These are phyloP conservation scores for Phytopythium ostracodes DNA, from an alignment of 352 stramenopile species.

Conservation along the genomic window DNA sequence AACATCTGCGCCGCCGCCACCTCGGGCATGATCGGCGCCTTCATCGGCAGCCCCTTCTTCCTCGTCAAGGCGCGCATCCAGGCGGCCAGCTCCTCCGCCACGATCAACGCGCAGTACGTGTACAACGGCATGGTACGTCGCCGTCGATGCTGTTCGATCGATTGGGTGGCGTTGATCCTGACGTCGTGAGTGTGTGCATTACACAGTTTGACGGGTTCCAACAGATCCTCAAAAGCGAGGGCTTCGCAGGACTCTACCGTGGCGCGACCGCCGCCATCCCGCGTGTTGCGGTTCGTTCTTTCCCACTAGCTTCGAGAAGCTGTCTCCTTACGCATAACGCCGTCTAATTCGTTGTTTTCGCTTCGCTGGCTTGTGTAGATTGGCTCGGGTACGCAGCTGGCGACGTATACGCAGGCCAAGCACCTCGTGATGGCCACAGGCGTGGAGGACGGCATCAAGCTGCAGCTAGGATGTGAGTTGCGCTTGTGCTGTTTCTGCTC, in stretches of 20 bases:
- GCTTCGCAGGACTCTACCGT: conserved; percentile 67
- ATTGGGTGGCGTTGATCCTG: background rate
- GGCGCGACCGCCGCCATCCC: conserved; percentile 70
- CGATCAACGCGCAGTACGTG: conserved; percentile 80
- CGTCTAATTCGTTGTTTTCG: background rate
- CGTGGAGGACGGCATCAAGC: conserved; percentile 63
- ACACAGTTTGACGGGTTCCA: conserved; percentile 71
- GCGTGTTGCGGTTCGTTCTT: conserved; percentile 58
- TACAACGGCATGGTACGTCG: conserved; percentile 74
- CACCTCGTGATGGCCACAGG: conserved; percentile 71
- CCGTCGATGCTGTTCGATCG: background rate
- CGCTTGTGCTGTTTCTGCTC: background rate
- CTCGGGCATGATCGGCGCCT: conserved; percentile 72
- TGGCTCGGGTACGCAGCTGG: conserved; percentile 77
- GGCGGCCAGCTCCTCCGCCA: conserved; percentile 62
- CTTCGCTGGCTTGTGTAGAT: conserved; percentile 34
- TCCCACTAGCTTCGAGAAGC: background rate
- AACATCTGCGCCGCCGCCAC: conserved; percentile 74
- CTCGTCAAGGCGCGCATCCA: conserved; percentile 85
- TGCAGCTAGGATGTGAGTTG: conserved; percentile 75
- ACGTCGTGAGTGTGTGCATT: conserved; percentile 6
- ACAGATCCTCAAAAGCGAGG: conserved; percentile 70
- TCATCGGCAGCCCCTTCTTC: conserved; percentile 81
- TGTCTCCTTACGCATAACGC: background rate
- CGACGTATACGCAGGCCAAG: conserved; percentile 83